Conservation (phyloP, 2,329 filamentous ascomycete genomes). For the Drechslerella stenobrocha region DNA sequence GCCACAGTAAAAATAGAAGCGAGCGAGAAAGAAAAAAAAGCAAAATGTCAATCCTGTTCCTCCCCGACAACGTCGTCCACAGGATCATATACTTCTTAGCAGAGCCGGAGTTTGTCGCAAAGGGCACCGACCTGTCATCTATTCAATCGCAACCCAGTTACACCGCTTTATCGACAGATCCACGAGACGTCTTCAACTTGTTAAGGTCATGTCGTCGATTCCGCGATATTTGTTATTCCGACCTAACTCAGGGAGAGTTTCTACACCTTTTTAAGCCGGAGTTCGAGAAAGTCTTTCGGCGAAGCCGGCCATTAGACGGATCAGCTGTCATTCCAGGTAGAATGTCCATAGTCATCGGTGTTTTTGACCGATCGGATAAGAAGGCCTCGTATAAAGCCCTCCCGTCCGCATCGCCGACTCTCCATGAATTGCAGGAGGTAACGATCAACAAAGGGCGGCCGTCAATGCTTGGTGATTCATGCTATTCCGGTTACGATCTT, state of each 20-base stretch:
- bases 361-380: conserved; percentile 47
- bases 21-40: conserved; percentile 22
- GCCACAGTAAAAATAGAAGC: conserved; percentile 29
- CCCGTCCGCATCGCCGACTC: conserved; percentile 41
- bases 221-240: conserved; percentile 32
- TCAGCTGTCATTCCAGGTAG: conserved; percentile 48
- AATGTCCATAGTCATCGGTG: conserved; percentile 49
- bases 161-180: conserved; percentile 37
- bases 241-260: conserved; percentile 31
- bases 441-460: conserved; percentile 43
- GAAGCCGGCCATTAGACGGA: conserved; percentile 43
- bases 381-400: conserved; percentile 48
- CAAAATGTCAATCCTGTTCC: conserved; percentile 43
- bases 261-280: conserved; percentile 43
- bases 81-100: conserved; percentile 47
- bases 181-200: conserved; percentile 47
- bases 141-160: conserved; percentile 38
- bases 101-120: conserved; percentile 42
- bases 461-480: conserved; percentile 49
- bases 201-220: conserved; percentile 46
- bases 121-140: conserved; percentile 36
- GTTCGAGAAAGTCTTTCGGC: conserved; percentile 48
- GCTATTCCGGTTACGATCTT: conserved; percentile 41
- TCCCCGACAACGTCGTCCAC: conserved; percentile 42
- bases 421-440: conserved; percentile 46